Base-by-base conservation (phyloP, 768 basidiomycete genomes). In the Leccinum barrowsii region DNA sequence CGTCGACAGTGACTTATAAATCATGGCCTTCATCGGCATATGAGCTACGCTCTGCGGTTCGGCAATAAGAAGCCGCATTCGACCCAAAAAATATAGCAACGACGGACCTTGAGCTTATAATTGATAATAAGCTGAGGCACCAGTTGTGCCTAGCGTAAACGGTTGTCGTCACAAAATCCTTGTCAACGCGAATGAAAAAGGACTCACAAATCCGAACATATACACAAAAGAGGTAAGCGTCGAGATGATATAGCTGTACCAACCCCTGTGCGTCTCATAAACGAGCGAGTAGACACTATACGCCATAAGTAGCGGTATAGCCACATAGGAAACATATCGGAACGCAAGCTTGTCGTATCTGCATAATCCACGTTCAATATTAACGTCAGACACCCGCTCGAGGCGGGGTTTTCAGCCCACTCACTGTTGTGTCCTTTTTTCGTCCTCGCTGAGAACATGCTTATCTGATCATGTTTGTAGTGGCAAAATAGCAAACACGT, bases 11-110 rank as follows among this genome's bases (percentile, higher is more conserved):
- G 90, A 86, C 77, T 96, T 97, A 80, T 94, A 96, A 64, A 94
- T 87, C 92, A 98, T 94, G 4, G 95, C 90, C 73, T 95, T 97
- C 89, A 97, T 95, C 19, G 95, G 95, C 89, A 98, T 94, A 71
- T 98, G 96, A 48, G 96, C 90, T 35, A 97, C 94, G 71, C 89
- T 93, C 89, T 94, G 76, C 26, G 42, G 34, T 55, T 19, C 28
- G 21, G 49, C 26, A 50, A 62, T 64, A 42, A 59, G 56, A 32
- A 35, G 22, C 17, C 19, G 57, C 54, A 52, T 35, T 26, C 21
- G 22, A 58, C n/a, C 44, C 59, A 59, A 12, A 42, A 44, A 12
- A 3, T 54, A 58, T 58, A 51, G 65, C 21, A 55, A 63, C 56
- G 53, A 68, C 75, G 60, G 63, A 89, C 87, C 89, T 94, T 94